Evolutionary conservation across 2,329 filamentous ascomycete genomes (phyloP), one percentile per base, ranked within the genome.

Genomic region (Rosellinia necatrix): DNA sequence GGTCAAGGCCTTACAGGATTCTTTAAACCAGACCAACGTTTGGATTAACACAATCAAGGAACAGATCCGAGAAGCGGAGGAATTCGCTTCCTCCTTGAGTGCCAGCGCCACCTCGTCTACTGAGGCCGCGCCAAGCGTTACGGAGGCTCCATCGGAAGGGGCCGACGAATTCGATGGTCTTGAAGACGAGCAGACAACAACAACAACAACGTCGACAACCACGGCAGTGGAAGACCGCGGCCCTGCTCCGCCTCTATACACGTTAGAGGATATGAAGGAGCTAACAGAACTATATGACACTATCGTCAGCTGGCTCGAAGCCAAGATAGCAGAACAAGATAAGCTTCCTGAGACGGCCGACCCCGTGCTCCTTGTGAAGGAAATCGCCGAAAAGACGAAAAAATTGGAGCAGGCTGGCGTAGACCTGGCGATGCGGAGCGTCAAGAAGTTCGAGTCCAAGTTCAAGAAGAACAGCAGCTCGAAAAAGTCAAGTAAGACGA

Each of bases 281-380:
- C 77, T 94, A 21, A 81, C 86, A 48, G 79, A 82, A 9, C 75
- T 85, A 15, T 83, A 87, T 67, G 81, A 84, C 24, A 80, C 83
- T 12, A 84, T 87, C 15, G 76, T 81, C 13, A 78, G 81, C 17
- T 99, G 93, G 93, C 79, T 99, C 17, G 82, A 86, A 27, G 82
- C 88, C 62, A 88, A 89, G 69, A 75, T 90, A 43, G 77, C 80
- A 2, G 81, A 82, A 64, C 93, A 97, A 73, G 83, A 86, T 25
- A 86, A 84, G 64, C 83, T 96, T 3, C 76, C 81, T 13, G 75
- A 79, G 2, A 85, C 86, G 2, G 90, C 91, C 8, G 86, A 97
- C 63, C 90, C 91, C 0, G 86, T 87, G 6, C 78, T 96, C 7
- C 81, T 88, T 0, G 77, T 86, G 62, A 86, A 87, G 68, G 92